Evolutionary conservation across 192 early-diverging fungal species (phyloP), one percentile per base, ranked within the genome.

Genomic region (Coemansia sp.): DNA sequence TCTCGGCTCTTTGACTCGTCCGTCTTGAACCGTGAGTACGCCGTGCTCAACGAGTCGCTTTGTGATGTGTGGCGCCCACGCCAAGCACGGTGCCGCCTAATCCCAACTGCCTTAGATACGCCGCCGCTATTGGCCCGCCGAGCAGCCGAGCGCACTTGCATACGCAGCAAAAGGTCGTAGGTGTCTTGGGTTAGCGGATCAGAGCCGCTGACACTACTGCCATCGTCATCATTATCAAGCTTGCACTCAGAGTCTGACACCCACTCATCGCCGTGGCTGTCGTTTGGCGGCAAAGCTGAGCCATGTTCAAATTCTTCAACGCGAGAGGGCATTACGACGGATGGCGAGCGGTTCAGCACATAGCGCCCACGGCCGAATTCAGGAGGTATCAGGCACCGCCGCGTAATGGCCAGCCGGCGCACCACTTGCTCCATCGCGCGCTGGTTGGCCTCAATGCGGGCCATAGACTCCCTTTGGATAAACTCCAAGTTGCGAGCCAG

Each of bases 171-270:
- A 29, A 63, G 54, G 19, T 58, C 53, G 31, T 57, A 25, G 2
- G 25, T 11, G 3, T 70, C 27, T 14, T 15, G 17, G 0, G 51
- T 54, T 3, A 54, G 11, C 22, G 27, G 29, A 32, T 53, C 49
- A 7, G 32, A 7, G 32, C 32, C 7, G 32, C 32, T 35, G 32
- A 35, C 32, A 35, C 32, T 7, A 11, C 51, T 6, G 20, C n/a
- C 7, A n/a, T n/a, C n/a, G n/a, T n/a, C 51, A 2, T 39, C 49
- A 4, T 25, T 15, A 4, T 69, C 57, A 3, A 59, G 27, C 20
- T 35, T 57, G 11, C 62, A 58, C 1, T 76, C 74, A 4, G 62
- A 27, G 19, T 73, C 76, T 11, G 77, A 79, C 29, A 60, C 56
- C 77, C 77, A 79, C 51, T 69, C 37, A 39, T 61, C 57, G 24